Evolutionary conservation across 2,329 filamentous ascomycete species (phyloP).

Genomic region (Calonectria hawksworthii): DNA sequence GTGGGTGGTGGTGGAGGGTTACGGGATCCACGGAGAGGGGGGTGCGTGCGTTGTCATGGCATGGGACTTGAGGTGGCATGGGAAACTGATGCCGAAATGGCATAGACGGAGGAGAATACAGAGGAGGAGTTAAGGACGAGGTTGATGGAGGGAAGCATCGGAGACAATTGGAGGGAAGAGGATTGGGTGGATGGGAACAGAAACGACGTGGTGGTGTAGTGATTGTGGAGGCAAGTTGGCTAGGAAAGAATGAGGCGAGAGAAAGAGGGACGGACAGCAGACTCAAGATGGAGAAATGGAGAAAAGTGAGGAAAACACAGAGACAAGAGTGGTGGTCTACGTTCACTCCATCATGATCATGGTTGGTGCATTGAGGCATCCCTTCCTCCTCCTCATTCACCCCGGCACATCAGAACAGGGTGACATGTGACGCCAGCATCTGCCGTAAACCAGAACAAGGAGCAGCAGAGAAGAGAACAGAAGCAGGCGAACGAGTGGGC

Average conservation of each 20-base stretch:
- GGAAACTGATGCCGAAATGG: background rate
- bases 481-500: background rate
- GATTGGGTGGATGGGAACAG: background rate
- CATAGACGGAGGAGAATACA: background rate
- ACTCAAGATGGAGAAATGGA: background rate
- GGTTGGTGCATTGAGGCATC: background rate
- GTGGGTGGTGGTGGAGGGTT: slow-evolving; percentile 1
- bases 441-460: background rate
- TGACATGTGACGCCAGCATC: background rate
- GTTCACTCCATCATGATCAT: background rate
- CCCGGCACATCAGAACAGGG: background rate
- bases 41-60: slow-evolving; percentile 5
- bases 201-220: background rate
- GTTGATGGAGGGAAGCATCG: background rate
- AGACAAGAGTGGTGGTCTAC: background rate
- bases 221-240: background rate
- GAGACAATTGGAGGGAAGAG: background rate
- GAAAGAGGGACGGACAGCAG: background rate
- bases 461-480: background rate
- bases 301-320: background rate
- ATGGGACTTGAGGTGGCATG: background rate
- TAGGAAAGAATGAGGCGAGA: background rate
- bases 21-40: background rate
- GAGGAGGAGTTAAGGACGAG: background rate
- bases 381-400: background rate